Conservation (phyloP, 2,329 filamentous ascomycete genomes). For the Ustulina deusta region DNA sequence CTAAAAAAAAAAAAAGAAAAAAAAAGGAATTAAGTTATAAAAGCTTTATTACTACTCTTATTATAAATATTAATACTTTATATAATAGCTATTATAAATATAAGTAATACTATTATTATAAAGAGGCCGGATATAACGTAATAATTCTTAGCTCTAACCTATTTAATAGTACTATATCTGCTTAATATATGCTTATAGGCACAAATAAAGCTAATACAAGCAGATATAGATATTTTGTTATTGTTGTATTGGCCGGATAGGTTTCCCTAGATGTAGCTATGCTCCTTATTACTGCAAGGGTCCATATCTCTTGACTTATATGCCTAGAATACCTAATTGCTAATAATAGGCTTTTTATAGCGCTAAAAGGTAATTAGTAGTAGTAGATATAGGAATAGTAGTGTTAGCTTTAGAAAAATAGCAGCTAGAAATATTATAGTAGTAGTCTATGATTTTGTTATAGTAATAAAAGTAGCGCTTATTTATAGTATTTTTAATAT, state of each 20-base stretch:
- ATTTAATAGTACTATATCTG: background rate
- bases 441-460: too few relatives aligned
- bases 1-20: too few relatives aligned
- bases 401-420: background rate
- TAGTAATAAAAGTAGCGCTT: background rate
- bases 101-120: background rate
- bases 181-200: background rate
- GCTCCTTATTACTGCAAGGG: conserved; percentile 1
- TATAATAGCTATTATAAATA: background rate
- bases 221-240: background rate
- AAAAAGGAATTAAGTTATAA: background rate
- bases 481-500: background rate
- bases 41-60: background rate
- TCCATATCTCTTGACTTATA: background rate
- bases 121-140: background rate
- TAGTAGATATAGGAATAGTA: too few relatives aligned
- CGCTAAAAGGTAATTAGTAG: background rate
- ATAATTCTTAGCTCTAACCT: background rate
- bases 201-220: background rate
- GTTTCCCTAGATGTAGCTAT: background rate
- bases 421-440: conserved; percentile 1
- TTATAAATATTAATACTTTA: background rate
- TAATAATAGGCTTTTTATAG: conserved; percentile 4
- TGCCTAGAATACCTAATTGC: background rate
- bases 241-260: background rate